Conservation (phyloP, 106 monocot species). For the Dioscorea zingiberensis region DNA sequence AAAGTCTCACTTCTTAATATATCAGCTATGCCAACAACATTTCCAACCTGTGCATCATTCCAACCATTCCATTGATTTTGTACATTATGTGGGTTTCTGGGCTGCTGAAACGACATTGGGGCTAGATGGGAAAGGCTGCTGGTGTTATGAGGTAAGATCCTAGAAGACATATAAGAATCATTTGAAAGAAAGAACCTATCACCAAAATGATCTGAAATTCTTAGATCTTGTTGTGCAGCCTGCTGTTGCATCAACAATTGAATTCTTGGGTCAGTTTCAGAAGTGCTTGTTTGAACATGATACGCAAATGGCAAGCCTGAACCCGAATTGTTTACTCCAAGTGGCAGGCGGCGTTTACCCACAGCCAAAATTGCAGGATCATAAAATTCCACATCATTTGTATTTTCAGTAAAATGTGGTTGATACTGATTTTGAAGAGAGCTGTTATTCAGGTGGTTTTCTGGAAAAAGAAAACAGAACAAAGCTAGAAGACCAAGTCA, state of each 20-base stretch:
- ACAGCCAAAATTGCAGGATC: slow-evolving; percentile 97
- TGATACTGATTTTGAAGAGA: slow-evolving; percentile 39
- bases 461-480: slow-evolving; percentile 14
- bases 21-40: slow-evolving; percentile 30
- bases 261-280: slow-evolving; percentile 49
- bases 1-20: slow-evolving; percentile 40
- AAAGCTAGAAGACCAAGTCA: background rate
- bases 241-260: slow-evolving; percentile 61
- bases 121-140: slow-evolving; percentile 27
- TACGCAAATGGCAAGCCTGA: slow-evolving; percentile 31
- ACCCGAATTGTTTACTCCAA: slow-evolving; percentile 36
- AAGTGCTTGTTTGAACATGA: slow-evolving; percentile 32
- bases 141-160: slow-evolving; percentile 34
- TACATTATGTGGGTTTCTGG: slow-evolving; percentile 28
- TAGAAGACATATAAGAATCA: slow-evolving; percentile 48
- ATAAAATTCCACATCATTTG: slow-evolving; percentile 66
- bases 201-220: slow-evolving; percentile 30
- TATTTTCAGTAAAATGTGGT: slow-evolving; percentile 29
- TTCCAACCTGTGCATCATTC: slow-evolving; percentile 35
- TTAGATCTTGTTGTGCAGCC: slow-evolving; percentile 31
- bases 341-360: slow-evolving; percentile 57
- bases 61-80: slow-evolving; percentile 62
- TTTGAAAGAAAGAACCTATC: slow-evolving; percentile 41
- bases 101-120: slow-evolving; percentile 44
- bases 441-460: slow-evolving; percentile 25